Evolutionary conservation across 2,329 filamentous ascomycete species (phyloP).

Genomic region (Ceratocystis huliohia): DNA sequence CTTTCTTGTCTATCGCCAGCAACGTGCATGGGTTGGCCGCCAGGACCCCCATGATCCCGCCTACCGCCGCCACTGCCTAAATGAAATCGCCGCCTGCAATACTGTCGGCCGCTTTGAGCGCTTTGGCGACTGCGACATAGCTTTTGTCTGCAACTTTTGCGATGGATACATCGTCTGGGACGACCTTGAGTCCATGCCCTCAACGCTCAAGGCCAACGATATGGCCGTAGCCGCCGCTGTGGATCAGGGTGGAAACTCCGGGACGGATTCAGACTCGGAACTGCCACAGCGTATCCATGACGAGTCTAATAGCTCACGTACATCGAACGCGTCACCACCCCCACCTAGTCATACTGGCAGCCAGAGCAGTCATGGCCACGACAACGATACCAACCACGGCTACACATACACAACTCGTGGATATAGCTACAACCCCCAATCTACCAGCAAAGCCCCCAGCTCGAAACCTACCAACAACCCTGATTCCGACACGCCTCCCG

Average conservation of each 20-base stretch:
- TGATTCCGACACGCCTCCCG: constrained; percentile 24
- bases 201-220: constrained; percentile 23
- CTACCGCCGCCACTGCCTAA: constrained; percentile 31
- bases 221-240: not conserved
- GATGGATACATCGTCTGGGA: constrained; percentile 49
- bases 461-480: constrained; percentile 16
- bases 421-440: constrained; percentile 1
- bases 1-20: constrained; percentile 40
- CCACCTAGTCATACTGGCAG: constrained; percentile 15
- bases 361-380: not conserved
- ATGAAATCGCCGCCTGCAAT: constrained; percentile 41
- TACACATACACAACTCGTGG: constrained; percentile 3
- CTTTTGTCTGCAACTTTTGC: constrained; percentile 49
- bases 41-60: constrained; percentile 27
- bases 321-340: constrained; percentile 15
- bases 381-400: not conserved
- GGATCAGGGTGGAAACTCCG: not conserved
- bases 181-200: constrained; percentile 42
- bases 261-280: not conserved
- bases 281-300: constrained; percentile 4
- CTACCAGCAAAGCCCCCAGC: constrained; percentile 3
- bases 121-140: constrained; percentile 41
- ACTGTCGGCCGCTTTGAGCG: constrained; percentile 43
- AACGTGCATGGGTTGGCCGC: constrained; percentile 27
- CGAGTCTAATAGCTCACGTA: not conserved